Percentiles rank a stretch among this genome's conserved stretches.
phyloP scores from a whole-genome alignment of 1,284 basidiomycete species.

The Irpex sp. region DNA sequence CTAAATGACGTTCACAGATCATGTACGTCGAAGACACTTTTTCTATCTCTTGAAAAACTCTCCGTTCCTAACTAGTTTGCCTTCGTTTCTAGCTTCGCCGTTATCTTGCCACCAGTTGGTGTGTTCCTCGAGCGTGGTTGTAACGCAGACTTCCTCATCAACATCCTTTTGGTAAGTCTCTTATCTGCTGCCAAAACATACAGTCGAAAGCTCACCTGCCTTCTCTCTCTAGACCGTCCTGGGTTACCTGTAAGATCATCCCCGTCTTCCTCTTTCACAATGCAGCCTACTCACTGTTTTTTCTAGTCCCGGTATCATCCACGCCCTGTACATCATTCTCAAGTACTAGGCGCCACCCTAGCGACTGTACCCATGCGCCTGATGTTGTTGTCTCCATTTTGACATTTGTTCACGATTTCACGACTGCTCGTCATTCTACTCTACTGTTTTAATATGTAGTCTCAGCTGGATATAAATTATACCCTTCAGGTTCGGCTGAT shows the following conservation, averaged over 20 bases:
- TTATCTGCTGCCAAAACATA: background rate
- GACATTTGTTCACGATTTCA: slow-evolving; percentile 4
- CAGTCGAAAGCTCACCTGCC: background rate
- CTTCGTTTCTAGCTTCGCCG: slow-evolving; percentile 46
- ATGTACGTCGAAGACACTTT: slow-evolving; percentile 21
- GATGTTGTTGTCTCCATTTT: background rate
- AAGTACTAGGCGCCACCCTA: slow-evolving; percentile 36
- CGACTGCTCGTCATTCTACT: slow-evolving; percentile 8
- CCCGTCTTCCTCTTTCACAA: slow-evolving; percentile 10
- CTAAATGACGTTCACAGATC: slow-evolving; percentile 23
- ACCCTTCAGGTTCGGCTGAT: slow-evolving; percentile 9
- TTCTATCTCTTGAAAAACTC: background rate
- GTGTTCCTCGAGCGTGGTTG: slow-evolving; percentile 81
- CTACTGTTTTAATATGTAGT: slow-evolving; percentile 9
- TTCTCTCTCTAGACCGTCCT: slow-evolving; percentile 44
- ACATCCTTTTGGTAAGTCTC: slow-evolving; percentile 51
- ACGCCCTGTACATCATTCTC: slow-evolving; percentile 74
- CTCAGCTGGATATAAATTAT: slow-evolving; percentile 9
- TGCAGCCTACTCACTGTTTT: slow-evolving; percentile 14
- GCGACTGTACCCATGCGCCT: background rate
- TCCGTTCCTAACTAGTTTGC: background rate
- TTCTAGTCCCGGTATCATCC: slow-evolving; percentile 68
- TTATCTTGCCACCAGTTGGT: slow-evolving; percentile 74
- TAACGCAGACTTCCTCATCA: slow-evolving; percentile 65
- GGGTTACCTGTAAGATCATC: slow-evolving; percentile 56